phyloP scores from a whole-genome alignment of 129 eudicot genomes.

The Saussurea involucrata region DNA sequence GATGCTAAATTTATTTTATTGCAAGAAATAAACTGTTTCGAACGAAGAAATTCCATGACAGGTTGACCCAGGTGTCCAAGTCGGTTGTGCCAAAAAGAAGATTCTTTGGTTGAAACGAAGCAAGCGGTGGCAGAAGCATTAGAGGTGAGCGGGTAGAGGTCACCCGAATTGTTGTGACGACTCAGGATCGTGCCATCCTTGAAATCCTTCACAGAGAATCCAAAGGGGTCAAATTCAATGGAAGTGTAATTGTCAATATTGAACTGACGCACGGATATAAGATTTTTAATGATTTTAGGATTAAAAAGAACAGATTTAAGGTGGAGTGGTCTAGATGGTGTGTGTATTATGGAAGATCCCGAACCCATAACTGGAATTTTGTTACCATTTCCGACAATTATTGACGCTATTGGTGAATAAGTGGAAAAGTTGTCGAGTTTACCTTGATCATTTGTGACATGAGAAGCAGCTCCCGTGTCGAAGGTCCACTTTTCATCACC shows the following conservation, averaged over 20 bases:
- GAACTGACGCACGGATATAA: not conserved
- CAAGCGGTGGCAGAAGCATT: not conserved
- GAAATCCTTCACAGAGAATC: constrained; percentile 11
- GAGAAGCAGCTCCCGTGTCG: not conserved
- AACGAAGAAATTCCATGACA: not conserved
- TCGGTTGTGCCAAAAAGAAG: not conserved
- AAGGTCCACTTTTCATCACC: not conserved
- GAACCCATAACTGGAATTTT: constrained; percentile 8
- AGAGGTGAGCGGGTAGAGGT: not conserved
- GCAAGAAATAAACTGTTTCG: not conserved
- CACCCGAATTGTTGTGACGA: not conserved
- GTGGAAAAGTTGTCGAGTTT: not conserved
- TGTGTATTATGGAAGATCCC: not conserved
- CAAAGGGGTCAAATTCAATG: constrained; percentile 14
- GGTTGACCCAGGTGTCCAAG: constrained; percentile 3
- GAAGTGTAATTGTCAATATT: constrained; percentile 4
- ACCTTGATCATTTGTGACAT: not conserved
- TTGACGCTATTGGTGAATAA: not conserved
- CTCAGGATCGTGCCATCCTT: constrained; percentile 10
- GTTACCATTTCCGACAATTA: constrained; percentile 6
- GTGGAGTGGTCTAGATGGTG: not conserved
- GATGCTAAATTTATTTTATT: not conserved
- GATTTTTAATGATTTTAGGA: constrained; percentile 5
- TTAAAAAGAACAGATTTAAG: not conserved
- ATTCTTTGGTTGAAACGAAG: not conserved